These are phyloP conservation scores for Boletus reticulatus DNA, from an alignment of 768 basidiomycete species.

Conservation along the genomic window DNA sequence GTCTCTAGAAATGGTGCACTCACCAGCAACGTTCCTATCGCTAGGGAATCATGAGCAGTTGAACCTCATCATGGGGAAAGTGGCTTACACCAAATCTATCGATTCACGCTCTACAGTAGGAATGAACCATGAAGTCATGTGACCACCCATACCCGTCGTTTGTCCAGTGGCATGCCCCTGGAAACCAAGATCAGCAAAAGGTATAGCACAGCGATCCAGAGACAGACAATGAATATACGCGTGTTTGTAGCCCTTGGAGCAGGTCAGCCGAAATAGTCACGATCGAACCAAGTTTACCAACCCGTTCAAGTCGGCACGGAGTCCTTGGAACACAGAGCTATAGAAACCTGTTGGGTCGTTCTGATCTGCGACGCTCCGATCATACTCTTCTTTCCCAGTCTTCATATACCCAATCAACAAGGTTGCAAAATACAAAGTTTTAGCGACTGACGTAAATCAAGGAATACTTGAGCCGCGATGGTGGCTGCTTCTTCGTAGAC, in stretches of 20 bases:
- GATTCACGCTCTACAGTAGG: conserved; percentile 3
- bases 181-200: not conserved
- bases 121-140: not conserved
- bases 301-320: not conserved
- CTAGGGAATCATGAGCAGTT: not conserved
- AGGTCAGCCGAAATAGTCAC: not conserved
- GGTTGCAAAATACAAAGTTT: not conserved
- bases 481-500: conserved; percentile 2
- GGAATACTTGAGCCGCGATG: not conserved
- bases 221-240: not conserved
- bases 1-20: not conserved
- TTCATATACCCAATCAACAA: not conserved
- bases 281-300: not conserved
- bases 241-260: not conserved
- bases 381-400: conserved; percentile 6
- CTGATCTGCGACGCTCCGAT: not conserved
- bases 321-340: not conserved
- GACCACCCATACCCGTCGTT: conserved; percentile 1
- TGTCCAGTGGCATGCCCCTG: conserved; percentile 5
- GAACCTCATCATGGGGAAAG: not conserved
- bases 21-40: not conserved
- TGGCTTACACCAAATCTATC: not conserved
- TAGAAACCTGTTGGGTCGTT: not conserved
- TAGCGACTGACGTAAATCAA: conserved; percentile 1
- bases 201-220: too few species aligned